Evolutionary conservation across 805 yeast species (phyloP).

Genomic region (Pichia californica): DNA sequence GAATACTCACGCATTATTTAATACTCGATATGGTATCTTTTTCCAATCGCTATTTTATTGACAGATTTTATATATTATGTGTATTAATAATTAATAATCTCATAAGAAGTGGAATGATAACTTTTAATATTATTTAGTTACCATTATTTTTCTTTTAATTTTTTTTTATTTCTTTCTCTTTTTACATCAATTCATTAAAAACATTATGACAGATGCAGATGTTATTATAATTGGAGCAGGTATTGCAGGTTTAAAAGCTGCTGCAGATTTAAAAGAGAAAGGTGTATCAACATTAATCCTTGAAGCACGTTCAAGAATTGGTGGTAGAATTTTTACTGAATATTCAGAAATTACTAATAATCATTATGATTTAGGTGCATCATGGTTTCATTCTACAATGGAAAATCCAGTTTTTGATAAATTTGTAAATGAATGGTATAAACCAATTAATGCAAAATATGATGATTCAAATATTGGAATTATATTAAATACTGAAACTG

Average conservation of each 20-base stretch:
- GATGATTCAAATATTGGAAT: conserved; percentile 24
- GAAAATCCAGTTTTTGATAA: conserved; percentile 35
- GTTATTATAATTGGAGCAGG: conserved; percentile 48
- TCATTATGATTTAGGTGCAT: conserved; percentile 44
- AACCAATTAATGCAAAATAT: conserved; percentile 19
- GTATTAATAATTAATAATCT: too few relatives aligned
- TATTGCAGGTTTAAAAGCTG: conserved; percentile 46
- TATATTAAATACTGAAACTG: conserved; percentile 6
- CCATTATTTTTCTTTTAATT: too few relatives aligned
- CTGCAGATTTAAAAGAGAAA: conserved; percentile 29
- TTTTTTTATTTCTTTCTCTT: background rate
- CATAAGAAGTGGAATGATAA: too few relatives aligned
- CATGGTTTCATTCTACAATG: conserved; percentile 48
- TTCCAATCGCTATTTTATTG: too few relatives aligned
- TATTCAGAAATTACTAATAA: conserved; percentile 19
- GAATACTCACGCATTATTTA: too few relatives aligned
- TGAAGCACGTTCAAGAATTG: conserved; percentile 42
- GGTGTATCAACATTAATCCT: conserved; percentile 34
- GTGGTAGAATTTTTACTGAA: conserved; percentile 37
- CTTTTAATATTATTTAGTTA: too few relatives aligned
- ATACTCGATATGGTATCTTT: too few relatives aligned
- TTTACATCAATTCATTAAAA: background rate
- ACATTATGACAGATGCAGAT: conserved; percentile 11
- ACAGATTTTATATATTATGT: too few relatives aligned
- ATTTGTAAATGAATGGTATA: conserved; percentile 20